These are phyloP conservation scores for Ganoderma boninense DNA, from an alignment of 1,284 basidiomycete species.

Conservation along the genomic window DNA sequence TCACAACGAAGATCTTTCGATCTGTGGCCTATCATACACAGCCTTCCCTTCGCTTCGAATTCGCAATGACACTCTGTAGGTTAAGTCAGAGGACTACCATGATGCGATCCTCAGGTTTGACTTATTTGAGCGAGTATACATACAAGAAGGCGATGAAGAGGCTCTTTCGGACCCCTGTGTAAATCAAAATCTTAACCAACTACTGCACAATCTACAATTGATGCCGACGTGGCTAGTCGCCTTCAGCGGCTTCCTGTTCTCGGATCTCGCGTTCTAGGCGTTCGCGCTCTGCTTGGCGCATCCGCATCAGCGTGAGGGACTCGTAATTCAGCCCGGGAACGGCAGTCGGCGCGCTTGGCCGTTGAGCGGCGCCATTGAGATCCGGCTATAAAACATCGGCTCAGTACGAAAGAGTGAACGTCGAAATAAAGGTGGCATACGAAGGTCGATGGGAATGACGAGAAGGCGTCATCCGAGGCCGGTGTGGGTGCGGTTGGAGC, in stretches of 20 bases:
- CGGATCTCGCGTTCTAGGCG: slow-evolving; percentile 79
- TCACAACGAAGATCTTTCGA: not conserved
- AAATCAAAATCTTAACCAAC: too few species aligned
- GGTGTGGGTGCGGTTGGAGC: slow-evolving; percentile 16
- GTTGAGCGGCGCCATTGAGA: slow-evolving; percentile 34
- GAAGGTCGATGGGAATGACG: slow-evolving; percentile 64
- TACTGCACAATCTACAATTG: not conserved
- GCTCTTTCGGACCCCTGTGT: too few species aligned
- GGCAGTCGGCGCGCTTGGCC: slow-evolving; percentile 35
- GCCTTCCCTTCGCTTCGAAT: too few species aligned
- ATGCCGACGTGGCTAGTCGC: not conserved
- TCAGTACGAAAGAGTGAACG: slow-evolving; percentile 5
- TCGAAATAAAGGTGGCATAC: slow-evolving; percentile 47
- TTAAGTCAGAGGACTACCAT: not conserved
- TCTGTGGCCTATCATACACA: too few species aligned
- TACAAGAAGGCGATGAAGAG: not conserved
- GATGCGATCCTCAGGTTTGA: too few species aligned
- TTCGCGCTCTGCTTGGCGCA: slow-evolving; percentile 83
- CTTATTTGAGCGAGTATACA: slow-evolving; percentile 28
- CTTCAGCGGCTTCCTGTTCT: slow-evolving; percentile 62
- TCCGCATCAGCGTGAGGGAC: slow-evolving; percentile 80
- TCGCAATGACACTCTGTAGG: not conserved
- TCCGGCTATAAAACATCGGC: slow-evolving; percentile 39
- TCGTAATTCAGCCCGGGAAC: slow-evolving; percentile 74
- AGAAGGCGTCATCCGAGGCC: slow-evolving; percentile 11